Percentiles rank a stretch among this genome's conserved stretches.
Conservation (phyloP, 1,284 basidiomycete genomes). For the Anthracocystis setariae region DNA sequence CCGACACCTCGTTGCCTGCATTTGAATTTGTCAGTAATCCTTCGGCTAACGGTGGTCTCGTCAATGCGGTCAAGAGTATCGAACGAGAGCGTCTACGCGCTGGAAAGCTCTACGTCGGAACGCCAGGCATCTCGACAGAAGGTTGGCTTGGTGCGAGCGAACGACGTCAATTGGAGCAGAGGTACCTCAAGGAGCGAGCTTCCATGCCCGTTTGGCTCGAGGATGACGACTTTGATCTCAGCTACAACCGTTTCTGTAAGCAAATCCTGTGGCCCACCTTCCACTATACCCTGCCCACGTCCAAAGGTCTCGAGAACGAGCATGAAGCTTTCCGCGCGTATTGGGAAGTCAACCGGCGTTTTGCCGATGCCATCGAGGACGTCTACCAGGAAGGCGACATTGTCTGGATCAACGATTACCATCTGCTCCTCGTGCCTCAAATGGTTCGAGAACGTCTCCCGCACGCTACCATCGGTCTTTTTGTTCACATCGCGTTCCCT, state of each 20-base stretch:
- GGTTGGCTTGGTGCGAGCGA: slow-evolving; percentile 55
- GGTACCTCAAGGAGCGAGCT: slow-evolving; percentile 73
- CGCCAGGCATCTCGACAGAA: slow-evolving; percentile 57
- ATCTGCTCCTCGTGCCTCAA: slow-evolving; percentile 82
- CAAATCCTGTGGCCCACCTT: slow-evolving; percentile 88
- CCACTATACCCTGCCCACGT: slow-evolving; percentile 85
- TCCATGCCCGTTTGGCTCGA: slow-evolving; percentile 82
- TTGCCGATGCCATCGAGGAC: slow-evolving; percentile 80
- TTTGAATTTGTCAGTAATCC: slow-evolving; percentile 64
- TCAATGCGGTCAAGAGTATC: slow-evolving; percentile 65
- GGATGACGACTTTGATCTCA: slow-evolving; percentile 73
- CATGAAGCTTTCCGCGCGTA: slow-evolving; percentile 80
- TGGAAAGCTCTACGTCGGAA: slow-evolving; percentile 63
- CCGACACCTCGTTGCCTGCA: slow-evolving; percentile 29
- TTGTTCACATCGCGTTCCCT: slow-evolving; percentile 88
- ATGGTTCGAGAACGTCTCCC: slow-evolving; percentile 76
- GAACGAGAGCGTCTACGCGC: slow-evolving; percentile 50
- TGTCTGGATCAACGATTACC: slow-evolving; percentile 73
- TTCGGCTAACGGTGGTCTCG: slow-evolving; percentile 64
- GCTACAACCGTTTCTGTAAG: slow-evolving; percentile 88
- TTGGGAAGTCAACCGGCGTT: slow-evolving; percentile 81
- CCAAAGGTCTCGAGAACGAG: slow-evolving; percentile 83
- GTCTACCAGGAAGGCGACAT: slow-evolving; percentile 84
- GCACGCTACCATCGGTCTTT: slow-evolving; percentile 82
- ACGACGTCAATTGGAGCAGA: slow-evolving; percentile 74